A percentile compares a stretch with the other conserved stretches of the same genome.
Conservation (phyloP, 1,139 yeast genomes). For the Lodderomyces oxycetoniae region DNA sequence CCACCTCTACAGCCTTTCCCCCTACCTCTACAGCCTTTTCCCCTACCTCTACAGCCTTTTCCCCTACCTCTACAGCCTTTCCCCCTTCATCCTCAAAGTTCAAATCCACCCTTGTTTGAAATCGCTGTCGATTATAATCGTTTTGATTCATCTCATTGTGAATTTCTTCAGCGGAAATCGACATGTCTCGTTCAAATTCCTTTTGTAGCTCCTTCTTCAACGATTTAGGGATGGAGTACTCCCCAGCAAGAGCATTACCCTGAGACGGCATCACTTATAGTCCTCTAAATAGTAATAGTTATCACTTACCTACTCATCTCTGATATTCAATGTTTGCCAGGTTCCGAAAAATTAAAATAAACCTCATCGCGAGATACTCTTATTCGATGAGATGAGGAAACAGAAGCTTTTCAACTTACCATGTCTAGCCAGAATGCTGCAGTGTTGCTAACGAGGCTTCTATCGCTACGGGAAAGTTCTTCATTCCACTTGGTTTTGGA, state of each 20-base stretch:
- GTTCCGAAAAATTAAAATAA: no score
- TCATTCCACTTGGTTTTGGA: constrained; percentile 71
- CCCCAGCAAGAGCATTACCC: constrained; percentile 22
- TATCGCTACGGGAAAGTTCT: constrained; percentile 64
- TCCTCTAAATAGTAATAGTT: no score
- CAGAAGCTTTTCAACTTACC: no score
- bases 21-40: no score
- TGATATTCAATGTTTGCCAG: no score
- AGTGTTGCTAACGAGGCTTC: constrained; percentile 56
- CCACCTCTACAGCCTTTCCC: constrained; percentile 16
- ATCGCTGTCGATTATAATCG: constrained; percentile 21
- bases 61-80: constrained; percentile 37
- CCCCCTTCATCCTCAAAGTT: constrained; percentile 21
- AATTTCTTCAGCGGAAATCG: constrained; percentile 17
- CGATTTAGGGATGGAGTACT: constrained; percentile 29
- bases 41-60: constrained; percentile 28
- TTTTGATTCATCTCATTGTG: constrained; percentile 18
- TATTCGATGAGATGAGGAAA: no score
- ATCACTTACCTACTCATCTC: no score
- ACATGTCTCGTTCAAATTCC: constrained; percentile 24
- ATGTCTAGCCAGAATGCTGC: constrained; percentile 51
- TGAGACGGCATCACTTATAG: constrained; percentile 8
- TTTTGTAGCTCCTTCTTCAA: constrained; percentile 23
- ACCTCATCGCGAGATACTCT: no score
- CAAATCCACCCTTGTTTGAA: constrained; percentile 22